A percentile compares a stretch with the other conserved stretches of the same genome.
phyloP scores from a whole-genome alignment of 2,329 filamentous ascomycete genomes.

The Xylariaceae sp. region DNA sequence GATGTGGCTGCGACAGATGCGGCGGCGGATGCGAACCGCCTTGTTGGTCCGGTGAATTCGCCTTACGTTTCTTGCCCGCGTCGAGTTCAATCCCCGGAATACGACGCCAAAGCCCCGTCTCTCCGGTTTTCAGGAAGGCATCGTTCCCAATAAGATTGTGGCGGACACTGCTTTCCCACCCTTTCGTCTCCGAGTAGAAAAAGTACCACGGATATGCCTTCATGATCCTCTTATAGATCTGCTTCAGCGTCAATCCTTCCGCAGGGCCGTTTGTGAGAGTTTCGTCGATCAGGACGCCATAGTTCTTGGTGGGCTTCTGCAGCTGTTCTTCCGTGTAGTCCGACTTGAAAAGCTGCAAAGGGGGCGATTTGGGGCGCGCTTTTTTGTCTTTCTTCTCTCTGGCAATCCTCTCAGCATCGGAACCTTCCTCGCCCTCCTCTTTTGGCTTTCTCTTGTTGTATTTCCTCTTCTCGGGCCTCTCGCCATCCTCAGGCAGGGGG shows the following conservation, averaged over 20 bases:
- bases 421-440: conserved; percentile 49
- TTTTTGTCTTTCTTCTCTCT: conserved; percentile 56
- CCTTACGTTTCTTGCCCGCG: conserved; percentile 53
- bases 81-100: conserved; percentile 52
- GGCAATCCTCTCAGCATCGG: conserved; percentile 47
- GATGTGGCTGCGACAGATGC: conserved; percentile 20
- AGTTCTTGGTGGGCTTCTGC: conserved; percentile 55
- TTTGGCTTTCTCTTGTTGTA: conserved; percentile 56
- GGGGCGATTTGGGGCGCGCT: conserved; percentile 50
- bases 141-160: conserved; percentile 57
- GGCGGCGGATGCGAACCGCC: conserved; percentile 21
- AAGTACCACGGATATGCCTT: conserved; percentile 52
- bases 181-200: conserved; percentile 53
- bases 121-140: conserved; percentile 52
- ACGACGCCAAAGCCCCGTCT: conserved; percentile 49
- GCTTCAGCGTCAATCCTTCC: conserved; percentile 50
- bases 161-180: conserved; percentile 60
- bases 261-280: conserved; percentile 46
- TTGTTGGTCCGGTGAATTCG: conserved; percentile 41
- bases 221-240: conserved; percentile 56
- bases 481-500: conserved; percentile 49
- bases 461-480: conserved; percentile 55
- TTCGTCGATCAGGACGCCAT: conserved; percentile 54
- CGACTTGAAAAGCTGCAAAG: conserved; percentile 45
- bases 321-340: conserved; percentile 52